Base-by-base conservation (phyloP, 352 stramenopile species). In the Phytophthora palmivora region DNA sequence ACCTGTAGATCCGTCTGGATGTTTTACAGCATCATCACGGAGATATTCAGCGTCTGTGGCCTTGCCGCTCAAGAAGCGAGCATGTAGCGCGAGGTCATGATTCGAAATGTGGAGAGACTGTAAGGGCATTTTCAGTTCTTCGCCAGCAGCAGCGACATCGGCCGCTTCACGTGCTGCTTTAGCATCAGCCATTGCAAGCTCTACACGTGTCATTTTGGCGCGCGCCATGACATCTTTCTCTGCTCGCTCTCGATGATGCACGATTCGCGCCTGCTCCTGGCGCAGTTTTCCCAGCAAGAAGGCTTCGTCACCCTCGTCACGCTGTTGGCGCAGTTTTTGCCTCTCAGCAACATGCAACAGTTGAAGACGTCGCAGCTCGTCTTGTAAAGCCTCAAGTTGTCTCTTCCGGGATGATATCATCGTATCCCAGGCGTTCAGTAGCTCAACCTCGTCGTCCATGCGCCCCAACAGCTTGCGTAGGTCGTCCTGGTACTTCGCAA, bases 101-200 rank as follows among this genome's bases (percentile, higher is more conserved):
- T 93, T 93, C 1, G 84, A 80, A 30, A 94, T 91, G 1, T 87
- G 70, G 3, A 94, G 70, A 14, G 86, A 87, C 7, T 74, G 55
- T 19, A 78, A 51, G 0, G 47, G 63, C 18, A 77, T 86, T 9
- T 76, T 74, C 2, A 86, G 73, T 32, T 89, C 78, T 0, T 76
- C 57, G 6, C 50, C 62, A 4, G 44, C 37, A 41, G 67, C 63
- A 2, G 55, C 50, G 16, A 38, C 47, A 10, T 61, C 49, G 1
- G 58, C 54, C 6, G 45, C 48, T 39, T 74, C 54, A 4, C 52
- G 61, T 0, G 65, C 53, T 14, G 57, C 61, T 16, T 73, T 72
- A 1, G 52, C 65, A 4, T 68, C 58, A 0, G 57, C 59, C 18
- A 54, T 55, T 0, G 67, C 70, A 0, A 72, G 62, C 51, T 83